phyloP scores from a whole-genome alignment of 2,329 filamentous ascomycete genomes.

The Colletotrichum tofieldiae region DNA sequence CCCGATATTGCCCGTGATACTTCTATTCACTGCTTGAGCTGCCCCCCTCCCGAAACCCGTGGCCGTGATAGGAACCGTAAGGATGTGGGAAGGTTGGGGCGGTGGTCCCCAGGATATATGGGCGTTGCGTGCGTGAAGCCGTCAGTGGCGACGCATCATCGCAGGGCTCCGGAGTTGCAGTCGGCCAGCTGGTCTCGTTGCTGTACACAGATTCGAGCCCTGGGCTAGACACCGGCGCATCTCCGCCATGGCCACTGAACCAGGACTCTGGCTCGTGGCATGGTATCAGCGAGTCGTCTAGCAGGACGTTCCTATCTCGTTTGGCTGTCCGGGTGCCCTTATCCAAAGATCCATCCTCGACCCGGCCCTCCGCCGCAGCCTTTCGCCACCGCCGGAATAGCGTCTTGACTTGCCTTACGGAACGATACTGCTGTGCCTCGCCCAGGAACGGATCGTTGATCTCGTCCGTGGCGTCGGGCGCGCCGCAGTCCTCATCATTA shows the following conservation, averaged over 20 bases:
- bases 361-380: not conserved
- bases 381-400: constrained; percentile 20
- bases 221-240: not conserved
- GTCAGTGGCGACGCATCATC: not conserved
- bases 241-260: not conserved
- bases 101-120: not conserved
- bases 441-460: constrained; percentile 4
- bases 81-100: too few relatives aligned
- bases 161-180: not conserved
- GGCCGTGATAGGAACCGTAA: not conserved
- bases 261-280: not conserved
- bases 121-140: not conserved
- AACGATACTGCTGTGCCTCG: constrained; percentile 11
- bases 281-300: too few relatives aligned
- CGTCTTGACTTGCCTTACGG: not conserved
- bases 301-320: not conserved
- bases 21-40: not conserved
- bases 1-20: too few relatives aligned
- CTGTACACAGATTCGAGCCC: not conserved
- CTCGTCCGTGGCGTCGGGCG: not conserved
- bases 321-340: not conserved
- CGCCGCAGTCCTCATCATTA: too few relatives aligned
- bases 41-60: not conserved
- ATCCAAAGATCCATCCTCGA: not conserved
- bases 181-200: not conserved